Evolutionary conservation across 495 filamentous ascomycete species (phyloP), one percentile per base, ranked within the genome.

Genomic region (Penicillium arizonense): DNA sequence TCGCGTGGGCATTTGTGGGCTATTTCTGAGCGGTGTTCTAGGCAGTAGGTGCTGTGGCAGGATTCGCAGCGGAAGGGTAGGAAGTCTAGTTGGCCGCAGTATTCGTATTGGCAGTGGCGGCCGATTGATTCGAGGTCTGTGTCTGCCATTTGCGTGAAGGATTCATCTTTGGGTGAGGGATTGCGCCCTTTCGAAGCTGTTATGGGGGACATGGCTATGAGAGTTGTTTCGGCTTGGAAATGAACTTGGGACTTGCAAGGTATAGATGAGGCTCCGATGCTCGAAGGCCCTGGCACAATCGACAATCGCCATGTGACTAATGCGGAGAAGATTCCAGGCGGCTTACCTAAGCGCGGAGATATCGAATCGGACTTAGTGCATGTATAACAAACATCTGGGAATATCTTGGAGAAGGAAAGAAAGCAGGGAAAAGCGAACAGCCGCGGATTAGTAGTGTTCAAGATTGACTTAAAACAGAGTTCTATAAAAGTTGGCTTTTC

Each of bases 31-130:
- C 94, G 90, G 80, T 98, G 94, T 67, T 97, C 91, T 64, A 95
- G 88, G 69, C 94, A 98, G 79, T 84, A 98, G 42, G 87, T 95
- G 41, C 85, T 80, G 61, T 73, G 76, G 63, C 94, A 98, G 66
- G 86, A 91, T 71, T 94, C 88, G 79, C 94, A 98, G 58, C 83
- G 80, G 75, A 97, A 98, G 35, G 94, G 94, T 10, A 98, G 86
- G 75, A 97, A 97, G 74, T 97, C 95, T 41, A 97, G 88, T 63
- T 89, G 86, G 67, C 91, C 85, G 81, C 94, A 98, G 79, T 89
- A 91, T 57, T 83, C 72, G 73, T 88, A 85, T 71, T 97, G 84
- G 79, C 94, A 98, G 76, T 96, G 91, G 48, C 84, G 82, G 61
- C 94, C 94, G 67, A 97, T 88, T 10, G 89, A 81, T 57, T 87